Conservation (phyloP, 345 rosid genomes). For the Camelina laxa region DNA sequence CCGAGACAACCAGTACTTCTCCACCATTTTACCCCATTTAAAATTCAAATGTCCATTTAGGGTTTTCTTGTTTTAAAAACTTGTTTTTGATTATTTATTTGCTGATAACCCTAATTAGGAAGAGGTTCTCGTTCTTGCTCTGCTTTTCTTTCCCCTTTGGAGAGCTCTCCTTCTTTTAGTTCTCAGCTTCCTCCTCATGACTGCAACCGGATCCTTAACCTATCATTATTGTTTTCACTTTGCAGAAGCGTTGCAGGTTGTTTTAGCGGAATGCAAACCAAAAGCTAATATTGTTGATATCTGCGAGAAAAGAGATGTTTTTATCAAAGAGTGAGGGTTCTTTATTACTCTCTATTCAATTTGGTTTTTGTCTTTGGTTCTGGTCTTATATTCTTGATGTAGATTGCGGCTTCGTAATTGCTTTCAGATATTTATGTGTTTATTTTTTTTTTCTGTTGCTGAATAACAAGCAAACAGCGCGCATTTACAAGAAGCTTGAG, state of each 20-base stretch:
- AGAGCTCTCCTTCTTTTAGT: too few species aligned
- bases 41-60: not conserved
- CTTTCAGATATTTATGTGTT: not conserved
- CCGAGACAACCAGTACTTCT: not conserved
- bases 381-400: not conserved
- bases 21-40: not conserved
- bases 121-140: too few species aligned
- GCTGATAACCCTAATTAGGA: too few species aligned
- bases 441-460: not conserved
- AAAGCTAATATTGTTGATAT: conserved; percentile 86
- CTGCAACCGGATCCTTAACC: too few species aligned
- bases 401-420: not conserved
- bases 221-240: not conserved
- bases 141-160: too few species aligned
- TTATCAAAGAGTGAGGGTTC: conserved; percentile 77
- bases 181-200: too few species aligned
- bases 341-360: not conserved
- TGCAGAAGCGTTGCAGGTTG: conserved; percentile 89
- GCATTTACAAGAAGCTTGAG: conserved; percentile 93
- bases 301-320: conserved; percentile 88
- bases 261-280: conserved; percentile 76
- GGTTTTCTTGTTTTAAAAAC: not conserved
- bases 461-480: conserved; percentile 72
- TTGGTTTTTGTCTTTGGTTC: not conserved
- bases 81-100: too few species aligned